Conservation (phyloP, 208 protist genomes). For the Leishmania tarentolae region DNA sequence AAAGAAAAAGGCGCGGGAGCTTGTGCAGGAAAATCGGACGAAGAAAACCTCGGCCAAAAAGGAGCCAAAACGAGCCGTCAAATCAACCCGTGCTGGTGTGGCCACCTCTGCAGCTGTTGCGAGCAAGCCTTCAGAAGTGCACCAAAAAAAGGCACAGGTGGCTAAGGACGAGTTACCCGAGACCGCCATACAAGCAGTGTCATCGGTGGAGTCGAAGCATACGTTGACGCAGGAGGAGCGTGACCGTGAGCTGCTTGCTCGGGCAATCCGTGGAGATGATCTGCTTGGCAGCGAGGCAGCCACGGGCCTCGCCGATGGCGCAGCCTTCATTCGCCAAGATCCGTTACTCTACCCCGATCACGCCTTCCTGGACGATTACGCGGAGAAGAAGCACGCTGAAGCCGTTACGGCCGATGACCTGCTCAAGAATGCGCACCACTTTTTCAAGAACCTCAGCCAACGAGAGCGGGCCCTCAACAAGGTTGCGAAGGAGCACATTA, state of each 20-base stretch:
- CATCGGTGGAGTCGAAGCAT: background rate
- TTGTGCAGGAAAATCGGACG: conserved; percentile 37
- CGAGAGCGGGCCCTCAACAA: conserved; percentile 57
- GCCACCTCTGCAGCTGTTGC: background rate
- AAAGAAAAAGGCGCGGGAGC: conserved; percentile 53
- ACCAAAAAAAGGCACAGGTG: background rate
- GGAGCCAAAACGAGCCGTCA: background rate
- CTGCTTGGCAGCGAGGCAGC: conserved; percentile 5
- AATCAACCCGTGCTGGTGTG: background rate
- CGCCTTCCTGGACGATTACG: conserved; percentile 74
- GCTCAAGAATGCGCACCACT: conserved; percentile 68
- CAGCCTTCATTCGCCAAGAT: conserved; percentile 25
- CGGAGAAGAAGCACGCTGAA: conserved; percentile 66
- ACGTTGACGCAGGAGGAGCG: conserved; percentile 9
- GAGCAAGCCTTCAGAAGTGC: background rate
- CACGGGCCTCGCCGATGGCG: background rate
- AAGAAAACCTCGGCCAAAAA: conserved; percentile 21
- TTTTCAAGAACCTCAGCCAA: conserved; percentile 76
- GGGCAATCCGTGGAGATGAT: conserved; percentile 57
- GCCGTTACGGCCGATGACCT: conserved; percentile 62
- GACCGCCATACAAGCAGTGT: background rate
- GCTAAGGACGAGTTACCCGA: background rate
- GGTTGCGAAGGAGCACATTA: conserved; percentile 58
- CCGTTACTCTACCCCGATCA: conserved; percentile 52
- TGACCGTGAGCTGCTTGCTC: conserved; percentile 53